phyloP scores from a whole-genome alignment of 768 basidiomycete genomes.

The Suillus americanus region DNA sequence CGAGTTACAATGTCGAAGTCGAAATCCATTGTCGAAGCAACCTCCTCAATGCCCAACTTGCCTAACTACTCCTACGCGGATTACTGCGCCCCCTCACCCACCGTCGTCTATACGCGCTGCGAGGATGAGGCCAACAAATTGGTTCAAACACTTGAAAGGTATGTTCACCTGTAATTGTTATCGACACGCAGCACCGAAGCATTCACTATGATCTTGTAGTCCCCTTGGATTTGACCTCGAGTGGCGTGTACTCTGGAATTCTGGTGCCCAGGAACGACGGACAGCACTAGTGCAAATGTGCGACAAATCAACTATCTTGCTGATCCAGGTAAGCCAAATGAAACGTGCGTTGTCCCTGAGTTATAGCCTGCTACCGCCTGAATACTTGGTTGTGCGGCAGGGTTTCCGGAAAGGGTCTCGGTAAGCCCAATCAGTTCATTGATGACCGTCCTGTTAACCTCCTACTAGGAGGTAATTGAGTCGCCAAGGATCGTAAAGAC shows the following conservation, averaged over 20 bases:
- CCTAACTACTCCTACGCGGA: slow-evolving; percentile 41
- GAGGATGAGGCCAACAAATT: slow-evolving; percentile 45
- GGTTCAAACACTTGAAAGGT: slow-evolving; percentile 38
- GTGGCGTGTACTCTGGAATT: slow-evolving; percentile 41
- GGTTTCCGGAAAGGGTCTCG: slow-evolving; percentile 43
- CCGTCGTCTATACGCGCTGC: slow-evolving; percentile 38
- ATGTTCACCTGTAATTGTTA: slow-evolving; percentile 7
- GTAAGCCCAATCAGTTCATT: slow-evolving; percentile 21
- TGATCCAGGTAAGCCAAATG: slow-evolving; percentile 51
- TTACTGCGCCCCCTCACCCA: slow-evolving; percentile 27
- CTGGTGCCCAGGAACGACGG: slow-evolving; percentile 31
- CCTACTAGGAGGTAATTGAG: slow-evolving; percentile 44
- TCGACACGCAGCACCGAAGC: background rate
- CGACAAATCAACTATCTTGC: slow-evolving; percentile 41
- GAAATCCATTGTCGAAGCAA: slow-evolving; percentile 5
- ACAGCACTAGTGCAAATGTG: slow-evolving; percentile 48
- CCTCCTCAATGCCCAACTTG: slow-evolving; percentile 9
- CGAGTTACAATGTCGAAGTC: slow-evolving; percentile 10
- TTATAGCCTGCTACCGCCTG: background rate
- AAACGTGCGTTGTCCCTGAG: slow-evolving; percentile 31
- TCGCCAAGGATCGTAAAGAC: slow-evolving; percentile 39
- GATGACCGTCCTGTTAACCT: background rate
- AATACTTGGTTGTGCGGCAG: slow-evolving; percentile 21
- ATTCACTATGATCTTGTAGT: slow-evolving; percentile 23
- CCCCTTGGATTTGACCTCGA: slow-evolving; percentile 54